These are phyloP conservation scores for Xerocomellus chrysenteron DNA, from an alignment of 768 basidiomycete species.

Conservation along the genomic window DNA sequence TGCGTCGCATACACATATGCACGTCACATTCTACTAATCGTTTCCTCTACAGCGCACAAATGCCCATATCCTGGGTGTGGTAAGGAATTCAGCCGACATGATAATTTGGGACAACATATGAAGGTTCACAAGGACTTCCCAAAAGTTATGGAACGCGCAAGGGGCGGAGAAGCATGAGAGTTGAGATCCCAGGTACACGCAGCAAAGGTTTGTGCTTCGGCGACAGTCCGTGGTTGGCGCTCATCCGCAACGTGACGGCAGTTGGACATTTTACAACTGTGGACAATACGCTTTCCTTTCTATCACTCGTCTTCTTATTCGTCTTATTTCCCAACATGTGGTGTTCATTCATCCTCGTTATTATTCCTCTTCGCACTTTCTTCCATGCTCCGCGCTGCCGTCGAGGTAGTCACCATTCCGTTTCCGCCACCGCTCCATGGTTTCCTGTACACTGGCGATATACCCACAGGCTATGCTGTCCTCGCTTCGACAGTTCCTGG, in stretches of 20 bases:
- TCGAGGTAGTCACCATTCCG: constrained; percentile 17
- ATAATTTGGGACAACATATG: constrained; percentile 88
- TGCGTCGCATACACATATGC: constrained; percentile 38
- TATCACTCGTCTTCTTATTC: constrained; percentile 19
- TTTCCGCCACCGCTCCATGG: constrained; percentile 10
- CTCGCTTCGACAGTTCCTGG: constrained; percentile 16
- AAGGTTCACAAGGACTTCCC: constrained; percentile 60
- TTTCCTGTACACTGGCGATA: constrained; percentile 16
- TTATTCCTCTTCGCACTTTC: constrained; percentile 27
- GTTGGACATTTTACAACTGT: constrained; percentile 25
- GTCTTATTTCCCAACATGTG: constrained; percentile 27
- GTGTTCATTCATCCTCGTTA: constrained; percentile 20
- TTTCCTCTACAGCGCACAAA: constrained; percentile 57
- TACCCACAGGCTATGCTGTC: constrained; percentile 21
- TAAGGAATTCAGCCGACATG: constrained; percentile 84
- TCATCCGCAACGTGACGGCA: constrained; percentile 22
- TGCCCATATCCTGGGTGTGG: constrained; percentile 79
- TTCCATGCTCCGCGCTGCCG: constrained; percentile 16
- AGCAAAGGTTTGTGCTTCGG: constrained; percentile 18
- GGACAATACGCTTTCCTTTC: constrained; percentile 27
- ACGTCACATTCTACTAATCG: constrained; percentile 11
- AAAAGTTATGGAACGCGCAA: constrained; percentile 28
- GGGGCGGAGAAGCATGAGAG: constrained; percentile 21
- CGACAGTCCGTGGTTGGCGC: constrained; percentile 23
- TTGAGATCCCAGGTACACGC: constrained; percentile 2